Base-by-base conservation (phyloP, 2,329 filamentous ascomycete genomes). In the Sporothrix dimorphospora region DNA sequence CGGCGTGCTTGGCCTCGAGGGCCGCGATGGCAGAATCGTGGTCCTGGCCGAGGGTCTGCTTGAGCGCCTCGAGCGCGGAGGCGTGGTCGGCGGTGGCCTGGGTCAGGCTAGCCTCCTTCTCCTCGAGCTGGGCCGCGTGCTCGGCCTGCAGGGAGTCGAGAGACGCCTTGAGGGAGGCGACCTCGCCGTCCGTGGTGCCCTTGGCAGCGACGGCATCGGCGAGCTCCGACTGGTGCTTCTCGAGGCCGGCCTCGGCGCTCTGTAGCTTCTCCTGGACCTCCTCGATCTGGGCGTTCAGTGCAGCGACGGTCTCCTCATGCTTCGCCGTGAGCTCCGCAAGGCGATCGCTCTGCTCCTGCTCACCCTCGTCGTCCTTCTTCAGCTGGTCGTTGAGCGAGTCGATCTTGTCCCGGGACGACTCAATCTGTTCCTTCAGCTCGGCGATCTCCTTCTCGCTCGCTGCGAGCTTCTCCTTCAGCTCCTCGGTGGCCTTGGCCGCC, bases 391-490 rank as follows among this genome's bases (percentile, higher is more conserved):
- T 84, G 24, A 90, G 82, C 75, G 87, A 84, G 1, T 83, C 78
- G 70, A 90, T 83, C 76, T 86, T 89, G 68, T 85, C 85, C 77
- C 89, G 82, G 0, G 87, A 88, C 9, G 84, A 80, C 72, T 84
- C 81, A 66, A 91, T 84, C 76, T 90, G 85, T 6, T 83, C 81
- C 78, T 87, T 88, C 40, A 91, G 83, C 14, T 85, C 80, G 70
- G 86, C 83, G 11, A 90, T 86, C 77, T 89, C 86, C 7, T 83
- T 79, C 76, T 90, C 88, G 74, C 87, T 88, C 42, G 87, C 84
- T 4, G 83, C 82, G 27, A 91, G 82, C 79, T 90, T 89, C 8
- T 82, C 79, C 81, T 88, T 90, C 57, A 91, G 82, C 61, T 88
- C 85, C 67, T 90, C 88, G 3, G 88, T 81, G 76, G 89, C 88